Evolutionary conservation across 345 rosid genomes (phyloP), one percentile per base, ranked within the genome.

Genomic region (Corchorus olitorius): DNA sequence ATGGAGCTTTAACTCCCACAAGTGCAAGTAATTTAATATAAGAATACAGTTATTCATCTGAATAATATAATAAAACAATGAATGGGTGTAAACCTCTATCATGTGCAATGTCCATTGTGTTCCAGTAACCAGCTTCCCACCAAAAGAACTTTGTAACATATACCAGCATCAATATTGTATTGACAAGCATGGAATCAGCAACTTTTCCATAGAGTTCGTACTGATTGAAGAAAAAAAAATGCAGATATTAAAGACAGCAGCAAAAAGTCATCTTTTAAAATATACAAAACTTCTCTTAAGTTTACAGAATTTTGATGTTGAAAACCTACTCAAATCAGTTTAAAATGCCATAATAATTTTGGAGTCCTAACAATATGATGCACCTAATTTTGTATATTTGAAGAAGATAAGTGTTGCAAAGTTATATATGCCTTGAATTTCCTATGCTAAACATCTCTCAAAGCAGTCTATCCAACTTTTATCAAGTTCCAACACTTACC

Each of bases 121-220:
- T 94, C 98, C 95, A 93, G 77, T 93, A 96, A 70, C 99, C 99
- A 79, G 95, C 94, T 88, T 96, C 99, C 99, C 99, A 96, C 98
- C 97, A 94, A 82, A 92, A 96, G 81, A 96, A 96, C 73, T 92
- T 96, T 66, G 99, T 88, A 75, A 94, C 92, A 78, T 94, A 96
- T 74, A 89, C 87, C 80, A 94, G 83, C 97, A 91, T 92, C 85
- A 96, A 78, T 82, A 87, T 82, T 60, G 99, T 96, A 86, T 92
- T 96, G 73, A 96, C 98, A 75, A 94, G 86, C 95, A 96, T 92
- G 69, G 99, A 94, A 82, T 97, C 98, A 9, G 97, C 80, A 60
- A 97, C 90, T 79, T 77, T 89, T 49, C 94, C 99, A 43, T 94
- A 81, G 77, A 75, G 77, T 84, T 97, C 99, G 70, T 91, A 90